Conservation (phyloP, 805 yeast genomes). For the Lipomyces oligophaga region DNA sequence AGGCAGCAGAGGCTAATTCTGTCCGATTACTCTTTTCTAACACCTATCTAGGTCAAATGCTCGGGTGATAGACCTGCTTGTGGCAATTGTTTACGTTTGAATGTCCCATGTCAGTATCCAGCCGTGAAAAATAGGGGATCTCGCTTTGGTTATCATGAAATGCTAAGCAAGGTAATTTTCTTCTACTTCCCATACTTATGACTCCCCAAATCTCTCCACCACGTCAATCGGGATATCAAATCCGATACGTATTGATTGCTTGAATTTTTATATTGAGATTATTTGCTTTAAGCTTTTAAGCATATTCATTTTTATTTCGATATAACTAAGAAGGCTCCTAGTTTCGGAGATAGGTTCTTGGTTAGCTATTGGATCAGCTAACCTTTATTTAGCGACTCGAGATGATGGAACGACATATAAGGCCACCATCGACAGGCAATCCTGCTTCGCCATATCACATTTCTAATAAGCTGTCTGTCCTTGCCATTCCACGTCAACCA, state of each 20-base stretch:
- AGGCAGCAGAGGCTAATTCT: neutral
- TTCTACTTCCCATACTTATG: neutral
- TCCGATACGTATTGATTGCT: too few relatives aligned
- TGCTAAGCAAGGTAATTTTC: conserved; percentile 29
- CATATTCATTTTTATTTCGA: too few relatives aligned
- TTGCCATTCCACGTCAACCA: conserved; percentile 3
- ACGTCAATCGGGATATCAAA: too few relatives aligned
- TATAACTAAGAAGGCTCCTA: too few relatives aligned
- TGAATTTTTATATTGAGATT: too few relatives aligned
- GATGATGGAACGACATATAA: conserved; percentile 30
- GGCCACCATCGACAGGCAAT: conserved; percentile 22
- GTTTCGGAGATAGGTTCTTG: too few relatives aligned
- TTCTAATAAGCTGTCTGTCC: conserved; percentile 16
- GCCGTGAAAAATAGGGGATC: conserved; percentile 39
- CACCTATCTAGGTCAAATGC: conserved; percentile 34
- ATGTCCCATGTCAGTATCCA: conserved; percentile 38
- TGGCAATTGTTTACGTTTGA: conserved; percentile 36
- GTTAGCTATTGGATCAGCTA: too few relatives aligned
- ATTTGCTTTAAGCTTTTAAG: too few relatives aligned
- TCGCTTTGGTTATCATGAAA: conserved; percentile 37
- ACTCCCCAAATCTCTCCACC: too few relatives aligned
- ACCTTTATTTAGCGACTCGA: conserved; percentile 24
- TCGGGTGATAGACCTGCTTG: conserved; percentile 41
- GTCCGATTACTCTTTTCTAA: neutral
- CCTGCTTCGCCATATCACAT: conserved; percentile 21